These are phyloP conservation scores for Stramenopiles sp. DNA, from an alignment of 352 stramenopile genomes.

Conservation along the genomic window DNA sequence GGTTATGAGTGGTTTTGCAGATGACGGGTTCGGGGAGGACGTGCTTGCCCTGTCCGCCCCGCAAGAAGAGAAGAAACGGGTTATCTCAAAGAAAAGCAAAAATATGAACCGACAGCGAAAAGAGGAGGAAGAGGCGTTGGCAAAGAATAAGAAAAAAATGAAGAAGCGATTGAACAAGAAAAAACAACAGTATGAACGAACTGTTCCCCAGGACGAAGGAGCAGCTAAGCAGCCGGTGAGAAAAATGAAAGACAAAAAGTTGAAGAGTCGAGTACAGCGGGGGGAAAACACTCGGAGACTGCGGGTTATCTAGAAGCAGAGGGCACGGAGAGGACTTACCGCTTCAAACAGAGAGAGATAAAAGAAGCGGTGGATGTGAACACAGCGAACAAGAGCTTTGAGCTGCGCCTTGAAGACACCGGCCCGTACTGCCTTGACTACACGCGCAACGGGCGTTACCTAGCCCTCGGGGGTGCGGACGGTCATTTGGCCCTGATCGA, in stretches of 20 bases:
- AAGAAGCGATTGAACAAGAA: background rate
- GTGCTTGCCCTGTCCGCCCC: too few relatives aligned
- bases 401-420: constrained; percentile 69
- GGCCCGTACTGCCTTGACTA: constrained; percentile 78
- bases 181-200: background rate
- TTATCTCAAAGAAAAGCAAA: background rate
- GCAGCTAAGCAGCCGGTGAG: background rate
- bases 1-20: too few relatives aligned
- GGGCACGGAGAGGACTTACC: constrained; percentile 85
- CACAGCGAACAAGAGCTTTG: constrained; percentile 81
- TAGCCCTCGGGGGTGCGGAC: constrained; percentile 71
- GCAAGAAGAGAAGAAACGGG: too few relatives aligned
- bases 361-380: constrained; percentile 32
- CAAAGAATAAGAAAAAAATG: background rate
- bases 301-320: constrained; percentile 71
- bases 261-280: too few relatives aligned
- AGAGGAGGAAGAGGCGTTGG: background rate
- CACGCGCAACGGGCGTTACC: constrained; percentile 79
- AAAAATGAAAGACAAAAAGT: constrained; percentile 64
- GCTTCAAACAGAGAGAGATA: constrained; percentile 73
- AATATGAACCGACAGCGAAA: background rate
- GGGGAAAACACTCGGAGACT: constrained; percentile 59
- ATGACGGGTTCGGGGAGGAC: too few relatives aligned
- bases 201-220: background rate
- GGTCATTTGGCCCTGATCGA: constrained; percentile 89